Conservation (phyloP, 2,329 filamentous ascomycete genomes). For the Madurella fahalii region DNA sequence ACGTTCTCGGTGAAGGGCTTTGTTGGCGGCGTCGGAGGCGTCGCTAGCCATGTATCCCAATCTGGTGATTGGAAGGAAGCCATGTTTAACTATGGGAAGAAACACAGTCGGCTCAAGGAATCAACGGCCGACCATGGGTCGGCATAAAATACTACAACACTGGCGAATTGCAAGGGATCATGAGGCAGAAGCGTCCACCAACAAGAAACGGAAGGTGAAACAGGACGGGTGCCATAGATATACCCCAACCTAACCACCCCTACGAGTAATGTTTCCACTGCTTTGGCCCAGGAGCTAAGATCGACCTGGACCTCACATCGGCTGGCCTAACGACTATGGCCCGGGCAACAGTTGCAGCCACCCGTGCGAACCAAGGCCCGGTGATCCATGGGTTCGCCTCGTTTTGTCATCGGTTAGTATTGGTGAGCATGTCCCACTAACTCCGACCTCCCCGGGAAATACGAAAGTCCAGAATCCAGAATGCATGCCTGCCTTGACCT, state of each 20-base stretch:
- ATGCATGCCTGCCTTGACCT: too few relatives aligned
- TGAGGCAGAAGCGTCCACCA: neutral
- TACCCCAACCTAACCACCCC: neutral
- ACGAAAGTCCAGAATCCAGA: too few relatives aligned
- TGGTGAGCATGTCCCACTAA: too few relatives aligned
- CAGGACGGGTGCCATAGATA: constrained; percentile 3
- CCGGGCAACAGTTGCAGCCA: too few relatives aligned
- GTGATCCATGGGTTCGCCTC: too few relatives aligned
- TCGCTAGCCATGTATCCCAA: constrained; percentile 2
- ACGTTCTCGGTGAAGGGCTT: neutral
- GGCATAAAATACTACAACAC: neutral
- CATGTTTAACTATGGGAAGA: neutral
- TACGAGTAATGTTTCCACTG: neutral
- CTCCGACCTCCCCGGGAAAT: too few relatives aligned
- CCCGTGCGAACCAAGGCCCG: too few relatives aligned
- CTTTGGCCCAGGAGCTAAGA: too few relatives aligned
- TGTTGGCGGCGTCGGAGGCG: neutral
- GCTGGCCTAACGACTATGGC: too few relatives aligned
- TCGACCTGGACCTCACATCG: neutral
- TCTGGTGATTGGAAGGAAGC: neutral
- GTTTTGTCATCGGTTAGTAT: too few relatives aligned
- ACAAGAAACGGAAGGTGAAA: neutral
- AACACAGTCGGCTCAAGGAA: neutral
- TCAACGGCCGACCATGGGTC: neutral
- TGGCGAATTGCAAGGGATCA: too few relatives aligned